phyloP scores from a whole-genome alignment of 805 yeast species.

The Sugiyamaella boreocaroliniensis region DNA sequence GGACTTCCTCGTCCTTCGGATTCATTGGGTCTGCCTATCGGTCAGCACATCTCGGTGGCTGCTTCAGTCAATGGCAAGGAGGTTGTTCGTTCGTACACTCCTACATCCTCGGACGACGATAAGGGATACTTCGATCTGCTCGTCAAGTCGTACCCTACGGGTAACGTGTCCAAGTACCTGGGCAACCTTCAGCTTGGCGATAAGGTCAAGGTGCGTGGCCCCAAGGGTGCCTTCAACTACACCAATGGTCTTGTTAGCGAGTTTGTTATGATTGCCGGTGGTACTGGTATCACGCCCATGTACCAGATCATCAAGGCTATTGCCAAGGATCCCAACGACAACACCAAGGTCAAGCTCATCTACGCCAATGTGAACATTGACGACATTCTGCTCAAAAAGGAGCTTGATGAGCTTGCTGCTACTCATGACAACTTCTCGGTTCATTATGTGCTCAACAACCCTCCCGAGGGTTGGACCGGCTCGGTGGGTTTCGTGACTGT shows the following conservation, averaged over 20 bases:
- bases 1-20: slow-evolving; percentile 73
- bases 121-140: slow-evolving; percentile 77
- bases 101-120: slow-evolving; percentile 55
- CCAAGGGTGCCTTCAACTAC: slow-evolving; percentile 84
- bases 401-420: slow-evolving; percentile 59
- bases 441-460: slow-evolving; percentile 65
- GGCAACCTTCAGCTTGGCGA: slow-evolving; percentile 73
- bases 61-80: slow-evolving; percentile 76
- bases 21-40: slow-evolving; percentile 82
- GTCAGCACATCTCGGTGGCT: slow-evolving; percentile 82
- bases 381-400: slow-evolving; percentile 74
- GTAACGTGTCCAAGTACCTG: slow-evolving; percentile 73
- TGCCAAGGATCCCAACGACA: slow-evolving; percentile 66
- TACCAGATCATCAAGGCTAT: slow-evolving; percentile 78
- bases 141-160: slow-evolving; percentile 78
- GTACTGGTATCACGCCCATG: slow-evolving; percentile 96
- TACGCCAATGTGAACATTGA: slow-evolving; percentile 76
- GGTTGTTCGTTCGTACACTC: slow-evolving; percentile 81
- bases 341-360: slow-evolving; percentile 63
- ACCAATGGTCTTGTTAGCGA: slow-evolving; percentile 65
- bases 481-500: slow-evolving; percentile 77
- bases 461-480: slow-evolving; percentile 72
- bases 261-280: slow-evolving; percentile 91
- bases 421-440: slow-evolving; percentile 51
- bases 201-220: slow-evolving; percentile 68